A percentile compares a stretch with the other conserved stretches of the same genome.
phyloP scores from a whole-genome alignment of 2,329 filamentous ascomycete genomes.

The Verticillium dahliae region DNA sequence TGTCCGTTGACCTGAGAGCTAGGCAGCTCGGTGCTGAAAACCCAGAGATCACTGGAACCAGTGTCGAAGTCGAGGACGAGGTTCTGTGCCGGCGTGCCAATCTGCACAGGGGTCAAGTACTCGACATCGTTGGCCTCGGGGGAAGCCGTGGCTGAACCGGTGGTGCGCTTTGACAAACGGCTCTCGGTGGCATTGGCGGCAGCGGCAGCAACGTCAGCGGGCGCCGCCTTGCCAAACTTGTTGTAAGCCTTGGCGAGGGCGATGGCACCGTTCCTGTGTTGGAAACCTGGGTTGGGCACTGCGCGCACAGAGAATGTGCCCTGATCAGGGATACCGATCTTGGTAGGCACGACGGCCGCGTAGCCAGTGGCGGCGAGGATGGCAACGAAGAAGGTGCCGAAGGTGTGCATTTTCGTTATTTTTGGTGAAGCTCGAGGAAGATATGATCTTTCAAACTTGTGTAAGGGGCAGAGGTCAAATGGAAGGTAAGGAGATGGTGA shows the following conservation, averaged over 20 bases:
- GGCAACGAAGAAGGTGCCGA: background rate
- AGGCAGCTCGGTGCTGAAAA: slow-evolving; percentile 22
- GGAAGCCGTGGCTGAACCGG: slow-evolving; percentile 19
- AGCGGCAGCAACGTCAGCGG: slow-evolving; percentile 19
- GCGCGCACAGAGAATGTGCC: background rate
- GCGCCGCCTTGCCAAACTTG: slow-evolving; percentile 28
- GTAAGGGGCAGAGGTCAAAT: background rate
- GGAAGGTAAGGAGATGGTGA: background rate
- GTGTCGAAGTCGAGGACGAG: slow-evolving; percentile 39
- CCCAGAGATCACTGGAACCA: slow-evolving; percentile 34
- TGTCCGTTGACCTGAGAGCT: slow-evolving; percentile 16
- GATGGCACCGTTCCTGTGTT: slow-evolving; percentile 18
- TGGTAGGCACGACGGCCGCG: background rate
- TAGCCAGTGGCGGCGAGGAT: background rate
- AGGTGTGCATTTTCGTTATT: background rate
- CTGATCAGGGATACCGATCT: background rate
- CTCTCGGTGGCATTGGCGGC: slow-evolving; percentile 10
- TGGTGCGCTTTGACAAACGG: slow-evolving; percentile 16
- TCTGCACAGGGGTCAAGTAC: slow-evolving; percentile 31
- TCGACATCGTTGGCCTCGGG: slow-evolving; percentile 25
- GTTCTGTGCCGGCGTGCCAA: slow-evolving; percentile 36
- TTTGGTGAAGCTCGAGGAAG: background rate
- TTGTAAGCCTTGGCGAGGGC: slow-evolving; percentile 28
- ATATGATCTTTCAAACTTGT: background rate
- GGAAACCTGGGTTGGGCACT: background rate